These are phyloP conservation scores for Caloboletus firmus DNA, from an alignment of 1,284 basidiomycete genomes.

Conservation along the genomic window DNA sequence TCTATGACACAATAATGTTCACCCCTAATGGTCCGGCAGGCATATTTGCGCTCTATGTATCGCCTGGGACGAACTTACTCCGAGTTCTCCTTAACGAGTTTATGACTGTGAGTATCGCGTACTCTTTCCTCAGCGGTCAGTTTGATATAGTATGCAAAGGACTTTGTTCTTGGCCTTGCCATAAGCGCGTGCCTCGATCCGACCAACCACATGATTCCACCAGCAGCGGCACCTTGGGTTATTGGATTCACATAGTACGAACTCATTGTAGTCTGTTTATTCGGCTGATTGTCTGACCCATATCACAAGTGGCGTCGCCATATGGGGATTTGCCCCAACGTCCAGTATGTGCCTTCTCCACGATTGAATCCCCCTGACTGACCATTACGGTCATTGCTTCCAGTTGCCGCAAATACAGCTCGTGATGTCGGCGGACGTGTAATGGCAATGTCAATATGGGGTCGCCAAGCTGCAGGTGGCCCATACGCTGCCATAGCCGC, in stretches of 20 bases:
- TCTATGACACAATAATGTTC: constrained; percentile 47
- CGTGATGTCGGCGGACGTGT: constrained; percentile 67
- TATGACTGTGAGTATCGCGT: constrained; percentile 47
- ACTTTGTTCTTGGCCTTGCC: constrained; percentile 60
- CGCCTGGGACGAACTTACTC: constrained; percentile 50
- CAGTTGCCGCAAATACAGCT: constrained; percentile 64
- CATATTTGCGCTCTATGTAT: constrained; percentile 56
- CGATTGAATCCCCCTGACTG: background rate
- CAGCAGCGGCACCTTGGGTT: constrained; percentile 50
- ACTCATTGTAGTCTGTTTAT: background rate
- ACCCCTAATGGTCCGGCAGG: constrained; percentile 63
- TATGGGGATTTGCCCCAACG: constrained; percentile 60
- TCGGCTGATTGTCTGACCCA: constrained; percentile 8
- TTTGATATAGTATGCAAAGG: constrained; percentile 42
- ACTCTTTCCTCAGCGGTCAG: background rate
- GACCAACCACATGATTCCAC: constrained; percentile 59
- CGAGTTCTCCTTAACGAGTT: constrained; percentile 67
- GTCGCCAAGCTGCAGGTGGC: constrained; percentile 52
- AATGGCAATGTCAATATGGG: constrained; percentile 59
- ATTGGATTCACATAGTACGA: constrained; percentile 54
- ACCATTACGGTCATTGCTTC: background rate
- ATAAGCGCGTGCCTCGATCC: constrained; percentile 64
- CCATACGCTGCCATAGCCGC: constrained; percentile 63
- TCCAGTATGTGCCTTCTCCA: constrained; percentile 38
- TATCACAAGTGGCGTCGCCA: constrained; percentile 44